Percentiles rank a stretch among this genome's conserved stretches.
Evolutionary conservation across 2,329 filamentous ascomycete species (phyloP).

Genomic region (Botrytis fabae): DNA sequence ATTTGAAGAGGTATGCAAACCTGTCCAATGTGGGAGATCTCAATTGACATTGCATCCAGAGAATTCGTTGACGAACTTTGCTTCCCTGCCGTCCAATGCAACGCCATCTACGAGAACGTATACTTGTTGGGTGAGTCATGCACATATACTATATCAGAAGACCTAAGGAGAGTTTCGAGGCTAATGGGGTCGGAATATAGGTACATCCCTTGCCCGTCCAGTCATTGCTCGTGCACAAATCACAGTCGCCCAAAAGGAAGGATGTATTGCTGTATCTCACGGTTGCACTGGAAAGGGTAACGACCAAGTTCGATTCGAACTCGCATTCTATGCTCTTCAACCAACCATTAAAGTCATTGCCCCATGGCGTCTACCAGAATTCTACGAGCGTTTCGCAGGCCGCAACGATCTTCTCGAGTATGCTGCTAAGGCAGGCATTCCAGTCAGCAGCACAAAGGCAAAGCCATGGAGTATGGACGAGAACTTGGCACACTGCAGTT

Average conservation of each 20-base stretch:
- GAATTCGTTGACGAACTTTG: constrained; percentile 77
- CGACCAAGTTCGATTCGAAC: constrained; percentile 66
- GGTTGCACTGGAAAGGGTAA: constrained; percentile 65
- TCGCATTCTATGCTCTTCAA: constrained; percentile 61
- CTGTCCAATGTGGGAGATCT: not conserved
- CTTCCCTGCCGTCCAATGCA: constrained; percentile 76
- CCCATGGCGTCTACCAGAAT: constrained; percentile 70
- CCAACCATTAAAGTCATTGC: constrained; percentile 70
- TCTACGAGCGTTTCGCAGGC: constrained; percentile 70
- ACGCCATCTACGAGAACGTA: constrained; percentile 67
- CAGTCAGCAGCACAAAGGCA: constrained; percentile 71
- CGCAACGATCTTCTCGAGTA: constrained; percentile 73
- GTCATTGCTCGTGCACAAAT: constrained; percentile 70
- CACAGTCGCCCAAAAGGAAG: constrained; percentile 61
- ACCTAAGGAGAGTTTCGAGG: not conserved
- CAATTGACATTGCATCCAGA: constrained; percentile 37
- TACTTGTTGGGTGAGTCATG: constrained; percentile 55
- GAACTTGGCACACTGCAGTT: constrained; percentile 74
- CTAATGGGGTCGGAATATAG: constrained; percentile 36
- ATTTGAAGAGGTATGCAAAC: constrained; percentile 53
- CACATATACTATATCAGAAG: constrained; percentile 16
- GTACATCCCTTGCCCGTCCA: constrained; percentile 65
- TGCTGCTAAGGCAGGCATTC: constrained; percentile 65
- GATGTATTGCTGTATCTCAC: constrained; percentile 50
- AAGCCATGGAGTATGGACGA: constrained; percentile 69